Base-by-base conservation (phyloP, 139 green algal genomes). In the Pleodorina starrii region DNA sequence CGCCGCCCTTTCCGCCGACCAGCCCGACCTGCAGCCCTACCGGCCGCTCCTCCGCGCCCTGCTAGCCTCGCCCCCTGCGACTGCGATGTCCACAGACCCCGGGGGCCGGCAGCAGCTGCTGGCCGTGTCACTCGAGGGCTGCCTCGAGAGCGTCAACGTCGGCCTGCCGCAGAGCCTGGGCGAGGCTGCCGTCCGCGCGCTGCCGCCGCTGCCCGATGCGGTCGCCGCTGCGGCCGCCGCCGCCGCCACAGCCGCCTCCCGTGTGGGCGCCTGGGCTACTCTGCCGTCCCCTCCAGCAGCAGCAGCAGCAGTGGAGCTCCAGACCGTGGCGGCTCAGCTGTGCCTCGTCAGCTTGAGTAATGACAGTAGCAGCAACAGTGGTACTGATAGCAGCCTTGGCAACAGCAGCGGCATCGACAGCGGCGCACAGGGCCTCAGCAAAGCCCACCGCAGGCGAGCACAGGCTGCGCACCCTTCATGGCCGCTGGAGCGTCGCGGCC, bases 11-110 rank as follows among this genome's bases (percentile, higher is more conserved):
- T 38, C 25, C 12, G 21, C 40, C 14, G 12, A 10, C 5, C 59
- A 59, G 42, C 57, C 57, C 2, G 57, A 32, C 40, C 57, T 86
- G 59, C 57, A 27, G 25, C 79, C 79, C 42, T 86, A 60, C 42
- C 27, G 40, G 11, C 3, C 79, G 11, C 79, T 86, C 32, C 79
- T 86, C 4, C 40, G 40, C 27, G 79, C 79, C 10, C 79, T 86
- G 4, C 11, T 86, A 1, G 25, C 57, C 9, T 10, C 57, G 0
- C 40, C 57, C 6, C 11, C 40, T 14, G 29, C 42, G 6, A 59
- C 42, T 25, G 0, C 57, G 9, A 27, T 14, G 21, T 25, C 40
- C 78, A 5, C 21, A 17, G 19, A 32, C 9, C n/a, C n/a, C n/a
- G n/a, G n/a, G n/a, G n/a, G n/a, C n/a, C n/a, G n/a, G n/a, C 57